phyloP scores from a whole-genome alignment of 805 yeast species.

The Nakazawaea wyomingensis region DNA sequence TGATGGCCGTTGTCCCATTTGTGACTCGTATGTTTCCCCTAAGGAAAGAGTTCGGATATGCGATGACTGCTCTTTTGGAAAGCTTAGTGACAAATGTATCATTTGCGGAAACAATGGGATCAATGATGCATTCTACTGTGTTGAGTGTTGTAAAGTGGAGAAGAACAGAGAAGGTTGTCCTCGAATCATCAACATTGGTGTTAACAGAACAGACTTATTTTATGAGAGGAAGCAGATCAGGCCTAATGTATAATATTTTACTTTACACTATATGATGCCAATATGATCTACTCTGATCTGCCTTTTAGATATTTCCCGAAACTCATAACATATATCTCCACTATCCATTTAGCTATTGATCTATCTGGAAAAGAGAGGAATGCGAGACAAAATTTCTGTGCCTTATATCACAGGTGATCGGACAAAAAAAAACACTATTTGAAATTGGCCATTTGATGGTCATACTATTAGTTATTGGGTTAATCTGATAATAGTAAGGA shows the following conservation, averaged over 20 bases:
- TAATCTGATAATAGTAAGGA: too few relatives aligned
- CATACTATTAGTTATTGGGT: too few relatives aligned
- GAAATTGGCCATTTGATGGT: too few relatives aligned
- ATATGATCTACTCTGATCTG: too few relatives aligned
- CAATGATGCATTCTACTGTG: constrained; percentile 75
- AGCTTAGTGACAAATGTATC: constrained; percentile 60
- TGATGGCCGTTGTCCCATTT: constrained; percentile 87
- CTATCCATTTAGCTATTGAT: too few relatives aligned
- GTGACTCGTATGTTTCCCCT: constrained; percentile 82
- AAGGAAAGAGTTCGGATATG: constrained; percentile 65
- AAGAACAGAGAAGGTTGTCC: constrained; percentile 93
- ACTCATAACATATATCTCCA: too few relatives aligned
- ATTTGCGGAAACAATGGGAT: constrained; percentile 67
- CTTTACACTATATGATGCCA: background rate
- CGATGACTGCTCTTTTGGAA: constrained; percentile 80
- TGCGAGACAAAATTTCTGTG: too few relatives aligned
- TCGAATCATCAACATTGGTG: constrained; percentile 71
- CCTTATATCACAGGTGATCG: too few relatives aligned
- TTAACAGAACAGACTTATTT: constrained; percentile 62
- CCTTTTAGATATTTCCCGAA: too few relatives aligned
- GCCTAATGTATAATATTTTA: background rate
- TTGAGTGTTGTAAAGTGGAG: constrained; percentile 76
- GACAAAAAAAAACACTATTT: too few relatives aligned
- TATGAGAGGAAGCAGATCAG: constrained; percentile 43
- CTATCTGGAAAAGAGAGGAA: too few relatives aligned